A percentile compares a stretch with the other conserved stretches of the same genome.
Conservation (phyloP, 1,284 basidiomycete genomes). For the Boletus albobrunnescens region DNA sequence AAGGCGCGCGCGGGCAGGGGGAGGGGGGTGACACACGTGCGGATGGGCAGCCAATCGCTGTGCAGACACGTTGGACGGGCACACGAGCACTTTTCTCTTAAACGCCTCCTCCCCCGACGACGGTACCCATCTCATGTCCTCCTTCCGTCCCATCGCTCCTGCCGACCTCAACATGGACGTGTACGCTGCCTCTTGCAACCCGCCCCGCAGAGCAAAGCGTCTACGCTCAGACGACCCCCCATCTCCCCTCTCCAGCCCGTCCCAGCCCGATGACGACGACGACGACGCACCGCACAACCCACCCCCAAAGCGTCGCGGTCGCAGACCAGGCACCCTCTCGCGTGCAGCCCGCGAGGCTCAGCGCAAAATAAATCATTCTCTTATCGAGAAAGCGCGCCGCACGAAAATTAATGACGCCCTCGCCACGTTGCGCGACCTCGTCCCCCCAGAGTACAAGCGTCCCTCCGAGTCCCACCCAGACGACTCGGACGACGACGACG, state of each 20-base stretch:
- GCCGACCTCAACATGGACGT: slow-evolving; percentile 20
- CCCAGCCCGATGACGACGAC: slow-evolving; percentile 20
- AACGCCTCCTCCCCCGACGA: no score
- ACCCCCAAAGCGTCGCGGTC: slow-evolving; percentile 51
- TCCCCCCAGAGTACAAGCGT: slow-evolving; percentile 51
- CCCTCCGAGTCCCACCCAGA: slow-evolving; percentile 21
- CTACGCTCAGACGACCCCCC: slow-evolving; percentile 23
- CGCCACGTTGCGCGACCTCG: slow-evolving; percentile 58
- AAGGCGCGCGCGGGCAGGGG: no score
- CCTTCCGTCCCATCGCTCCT: slow-evolving; percentile 30
- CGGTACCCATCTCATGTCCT: no score
- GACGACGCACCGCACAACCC: slow-evolving; percentile 20
- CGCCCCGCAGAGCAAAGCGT: slow-evolving; percentile 55
- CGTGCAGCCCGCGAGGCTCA: slow-evolving; percentile 70
- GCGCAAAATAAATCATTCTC: slow-evolving; percentile 77
- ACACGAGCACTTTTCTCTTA: not conserved
- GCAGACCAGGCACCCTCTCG: slow-evolving; percentile 64
- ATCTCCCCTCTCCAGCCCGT: slow-evolving; percentile 8
- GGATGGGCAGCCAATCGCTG: no score
- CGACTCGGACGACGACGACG: slow-evolving; percentile 29
- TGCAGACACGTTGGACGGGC: no score
- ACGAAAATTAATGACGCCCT: slow-evolving; percentile 83
- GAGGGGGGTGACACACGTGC: not conserved
- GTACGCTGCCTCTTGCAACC: slow-evolving; percentile 54
- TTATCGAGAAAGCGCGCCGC: slow-evolving; percentile 77